Percentiles rank a stretch among this genome's conserved stretches.
phyloP scores from a whole-genome alignment of 208 protist species.

The Herpetomonas samuelpessoai region DNA sequence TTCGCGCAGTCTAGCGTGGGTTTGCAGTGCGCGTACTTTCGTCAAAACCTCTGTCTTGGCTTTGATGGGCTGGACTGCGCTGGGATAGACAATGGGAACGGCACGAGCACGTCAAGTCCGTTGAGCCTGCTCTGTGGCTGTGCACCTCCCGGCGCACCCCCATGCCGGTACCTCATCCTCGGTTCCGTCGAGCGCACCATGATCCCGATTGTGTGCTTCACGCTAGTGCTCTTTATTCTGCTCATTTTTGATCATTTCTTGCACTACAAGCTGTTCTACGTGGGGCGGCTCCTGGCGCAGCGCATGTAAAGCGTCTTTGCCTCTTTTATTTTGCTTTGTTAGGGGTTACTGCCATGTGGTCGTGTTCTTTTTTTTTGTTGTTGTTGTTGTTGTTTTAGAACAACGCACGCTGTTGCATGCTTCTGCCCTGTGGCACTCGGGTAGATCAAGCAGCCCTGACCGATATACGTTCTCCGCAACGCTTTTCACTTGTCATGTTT shows the following conservation, averaged over 20 bases:
- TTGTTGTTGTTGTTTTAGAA: no score
- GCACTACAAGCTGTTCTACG: constrained; percentile 14
- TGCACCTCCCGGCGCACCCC: not conserved
- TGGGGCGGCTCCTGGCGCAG: constrained; percentile 15
- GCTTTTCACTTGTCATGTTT: no score
- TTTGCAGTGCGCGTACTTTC: constrained; percentile 14
- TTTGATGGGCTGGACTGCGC: constrained; percentile 25
- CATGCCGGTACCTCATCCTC: constrained; percentile 8
- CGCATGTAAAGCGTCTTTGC: constrained; percentile 10
- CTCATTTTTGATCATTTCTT: constrained; percentile 12
- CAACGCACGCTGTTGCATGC: no score
- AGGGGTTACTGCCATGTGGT: constrained; percentile 1
- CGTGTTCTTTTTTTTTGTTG: no score
- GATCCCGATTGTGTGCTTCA: constrained; percentile 25
- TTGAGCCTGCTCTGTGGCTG: no score
- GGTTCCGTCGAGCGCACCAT: constrained; percentile 19
- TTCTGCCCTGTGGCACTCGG: no score
- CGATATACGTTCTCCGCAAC: no score
- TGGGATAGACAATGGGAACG: not conserved
- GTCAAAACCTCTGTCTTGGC: constrained; percentile 36
- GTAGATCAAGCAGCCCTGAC: no score
- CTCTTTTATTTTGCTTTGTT: not conserved
- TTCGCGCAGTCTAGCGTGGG: not conserved
- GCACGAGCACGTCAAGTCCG: no score
- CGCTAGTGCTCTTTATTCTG: constrained; percentile 13